A percentile compares a stretch with the other conserved stretches of the same genome.
Evolutionary conservation across 2,329 filamentous ascomycete species (phyloP).

Genomic region (Xylaria multiplex): DNA sequence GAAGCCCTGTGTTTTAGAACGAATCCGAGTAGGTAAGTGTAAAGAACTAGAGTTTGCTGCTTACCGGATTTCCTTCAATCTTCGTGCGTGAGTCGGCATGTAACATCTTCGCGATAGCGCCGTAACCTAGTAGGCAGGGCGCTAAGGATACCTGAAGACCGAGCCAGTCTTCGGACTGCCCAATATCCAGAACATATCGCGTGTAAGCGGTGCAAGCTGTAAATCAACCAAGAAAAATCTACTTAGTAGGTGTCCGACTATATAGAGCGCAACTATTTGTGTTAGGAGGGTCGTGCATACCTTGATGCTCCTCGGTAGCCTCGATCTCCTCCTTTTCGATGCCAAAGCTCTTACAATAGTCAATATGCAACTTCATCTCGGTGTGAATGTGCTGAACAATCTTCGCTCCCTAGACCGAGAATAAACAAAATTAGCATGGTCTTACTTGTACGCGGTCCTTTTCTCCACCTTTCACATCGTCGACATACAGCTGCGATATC

Average conservation of each 20-base stretch:
- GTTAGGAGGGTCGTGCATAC: conserved; percentile 52
- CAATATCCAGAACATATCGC: conserved; percentile 86
- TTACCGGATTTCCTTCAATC: conserved; percentile 67
- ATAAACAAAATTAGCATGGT: conserved; percentile 10
- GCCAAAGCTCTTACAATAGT: conserved; percentile 84
- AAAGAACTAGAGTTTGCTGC: neutral
- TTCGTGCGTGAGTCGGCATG: conserved; percentile 69
- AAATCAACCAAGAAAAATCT: neutral
- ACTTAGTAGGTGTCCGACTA: neutral
- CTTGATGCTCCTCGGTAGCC: conserved; percentile 76
- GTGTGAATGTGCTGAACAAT: conserved; percentile 81
- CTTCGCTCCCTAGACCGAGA: conserved; percentile 62
- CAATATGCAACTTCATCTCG: conserved; percentile 83
- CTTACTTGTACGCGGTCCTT: neutral
- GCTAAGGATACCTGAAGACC: conserved; percentile 85
- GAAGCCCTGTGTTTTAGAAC: neutral
- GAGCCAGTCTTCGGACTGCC: conserved; percentile 87
- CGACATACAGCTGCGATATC: conserved; percentile 74
- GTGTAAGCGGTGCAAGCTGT: conserved; percentile 73
- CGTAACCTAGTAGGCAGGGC: conserved; percentile 91
- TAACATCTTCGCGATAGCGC: conserved; percentile 78
- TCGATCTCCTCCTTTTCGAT: conserved; percentile 79
- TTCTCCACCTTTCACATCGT: neutral
- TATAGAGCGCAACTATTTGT: neutral
- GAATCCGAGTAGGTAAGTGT: neutral